phyloP scores from a whole-genome alignment of 306 rosid species.

The Cucurbita ficifolia region DNA sequence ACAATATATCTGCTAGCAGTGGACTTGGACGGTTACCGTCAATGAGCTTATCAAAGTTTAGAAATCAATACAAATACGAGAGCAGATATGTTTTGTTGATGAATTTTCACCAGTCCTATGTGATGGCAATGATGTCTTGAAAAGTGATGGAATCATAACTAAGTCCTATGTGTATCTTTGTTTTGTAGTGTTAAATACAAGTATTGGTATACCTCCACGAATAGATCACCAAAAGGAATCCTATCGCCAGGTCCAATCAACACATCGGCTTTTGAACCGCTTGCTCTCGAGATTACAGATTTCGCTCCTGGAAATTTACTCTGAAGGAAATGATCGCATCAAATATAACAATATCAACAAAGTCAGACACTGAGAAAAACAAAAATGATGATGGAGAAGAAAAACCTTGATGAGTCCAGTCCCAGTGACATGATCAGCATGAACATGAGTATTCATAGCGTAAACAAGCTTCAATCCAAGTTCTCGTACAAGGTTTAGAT shows the following conservation, averaged over 20 bases:
- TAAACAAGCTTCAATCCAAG: slow-evolving; percentile 59
- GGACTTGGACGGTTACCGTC: background rate
- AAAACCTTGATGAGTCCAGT: slow-evolving; percentile 74
- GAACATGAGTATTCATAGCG: slow-evolving; percentile 92
- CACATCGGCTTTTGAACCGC: slow-evolving; percentile 68
- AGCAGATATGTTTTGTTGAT: background rate
- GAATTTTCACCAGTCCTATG: background rate
- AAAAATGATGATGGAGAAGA: background rate
- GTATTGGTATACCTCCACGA: slow-evolving; percentile 48
- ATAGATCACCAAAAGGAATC: slow-evolving; percentile 55
- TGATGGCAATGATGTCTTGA: background rate
- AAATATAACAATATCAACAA: background rate
- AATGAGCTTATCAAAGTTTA: background rate
- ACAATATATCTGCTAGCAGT: too few relatives aligned
- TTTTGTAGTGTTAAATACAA: background rate
- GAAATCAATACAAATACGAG: background rate
- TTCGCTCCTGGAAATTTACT: slow-evolving; percentile 52
- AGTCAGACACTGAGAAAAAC: background rate
- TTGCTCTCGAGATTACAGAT: slow-evolving; percentile 76
- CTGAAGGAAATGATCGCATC: slow-evolving; percentile 19
- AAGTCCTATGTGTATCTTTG: background rate
- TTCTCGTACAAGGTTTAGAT: slow-evolving; percentile 53
- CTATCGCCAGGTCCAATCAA: slow-evolving; percentile 45
- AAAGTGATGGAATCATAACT: background rate
- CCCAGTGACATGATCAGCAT: slow-evolving; percentile 98